Conservation (phyloP, 345 rosid species). For the Dipteronia sinensis region DNA sequence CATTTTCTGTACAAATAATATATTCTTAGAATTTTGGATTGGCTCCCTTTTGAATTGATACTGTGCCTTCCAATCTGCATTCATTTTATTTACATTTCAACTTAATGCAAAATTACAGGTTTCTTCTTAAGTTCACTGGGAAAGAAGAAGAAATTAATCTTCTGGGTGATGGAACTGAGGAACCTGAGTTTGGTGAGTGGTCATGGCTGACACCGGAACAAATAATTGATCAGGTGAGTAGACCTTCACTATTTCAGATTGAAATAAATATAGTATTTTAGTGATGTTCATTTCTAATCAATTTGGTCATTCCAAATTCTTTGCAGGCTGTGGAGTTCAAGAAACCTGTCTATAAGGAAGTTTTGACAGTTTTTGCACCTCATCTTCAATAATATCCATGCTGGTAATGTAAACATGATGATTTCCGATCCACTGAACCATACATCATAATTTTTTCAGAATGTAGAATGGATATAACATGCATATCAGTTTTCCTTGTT, state of each 20-base stretch:
- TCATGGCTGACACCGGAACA: slow-evolving; percentile 77
- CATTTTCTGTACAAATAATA: background rate
- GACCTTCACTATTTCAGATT: background rate
- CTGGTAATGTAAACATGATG: background rate
- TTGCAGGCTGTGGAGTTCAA: slow-evolving; percentile 90
- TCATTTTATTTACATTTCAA: background rate
- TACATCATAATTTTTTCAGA: background rate
- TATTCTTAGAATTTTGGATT: background rate
- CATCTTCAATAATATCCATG: slow-evolving; percentile 45
- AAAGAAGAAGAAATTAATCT: slow-evolving; percentile 87
- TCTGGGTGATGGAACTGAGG: slow-evolving; percentile 83
- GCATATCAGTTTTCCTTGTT: background rate
- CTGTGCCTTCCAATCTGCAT: background rate
- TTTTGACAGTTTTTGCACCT: slow-evolving; percentile 57
- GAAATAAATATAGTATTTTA: background rate
- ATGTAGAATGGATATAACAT: background rate
- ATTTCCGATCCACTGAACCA: background rate
- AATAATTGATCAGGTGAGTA: slow-evolving; percentile 59
- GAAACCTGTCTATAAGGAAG: slow-evolving; percentile 85
- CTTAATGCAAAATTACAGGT: slow-evolving; percentile 46
- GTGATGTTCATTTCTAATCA: background rate
- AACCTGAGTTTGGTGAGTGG: slow-evolving; percentile 93
- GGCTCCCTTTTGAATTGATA: background rate
- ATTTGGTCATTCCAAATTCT: slow-evolving; percentile 2
- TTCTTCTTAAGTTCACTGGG: slow-evolving; percentile 81